These are phyloP conservation scores for Boeremia exigua DNA, from an alignment of 2,329 filamentous ascomycete species.

Conservation along the genomic window DNA sequence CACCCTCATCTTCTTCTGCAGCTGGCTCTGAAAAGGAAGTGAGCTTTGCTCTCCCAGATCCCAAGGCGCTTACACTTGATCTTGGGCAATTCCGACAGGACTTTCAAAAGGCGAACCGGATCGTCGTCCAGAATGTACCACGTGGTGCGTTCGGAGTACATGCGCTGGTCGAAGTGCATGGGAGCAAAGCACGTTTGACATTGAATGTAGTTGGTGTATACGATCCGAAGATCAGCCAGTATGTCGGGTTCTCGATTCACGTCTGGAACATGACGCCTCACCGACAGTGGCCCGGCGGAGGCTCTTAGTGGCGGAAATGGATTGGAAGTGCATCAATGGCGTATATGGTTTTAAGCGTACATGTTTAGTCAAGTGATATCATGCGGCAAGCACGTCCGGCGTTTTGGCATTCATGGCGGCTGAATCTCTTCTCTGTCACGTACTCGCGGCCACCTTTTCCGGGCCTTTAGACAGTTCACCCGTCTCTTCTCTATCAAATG, in stretches of 20 bases:
- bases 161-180: conserved; percentile 56
- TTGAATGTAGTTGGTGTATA: conserved; percentile 55
- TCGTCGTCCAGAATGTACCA: conserved; percentile 38
- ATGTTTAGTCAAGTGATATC: conserved; percentile 3
- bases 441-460: too few relatives aligned
- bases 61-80: conserved; percentile 35
- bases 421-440: background rate
- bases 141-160: conserved; percentile 54
- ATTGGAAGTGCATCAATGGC: conserved; percentile 1
- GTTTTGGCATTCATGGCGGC: conserved; percentile 1
- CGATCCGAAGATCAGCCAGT: conserved; percentile 52
- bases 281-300: conserved; percentile 49
- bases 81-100: conserved; percentile 35
- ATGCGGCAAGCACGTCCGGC: background rate
- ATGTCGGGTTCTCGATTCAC: conserved; percentile 36
- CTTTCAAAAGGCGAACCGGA: conserved; percentile 29
- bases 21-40: conserved; percentile 26
- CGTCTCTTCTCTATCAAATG: too few relatives aligned
- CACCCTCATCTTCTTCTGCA: conserved; percentile 11
- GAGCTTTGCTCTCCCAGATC: conserved; percentile 33
- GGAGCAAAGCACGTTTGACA: conserved; percentile 49
- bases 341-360: conserved; percentile 7
- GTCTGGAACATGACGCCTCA: conserved; percentile 37
- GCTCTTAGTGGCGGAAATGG: background rate
- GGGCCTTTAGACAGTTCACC: too few relatives aligned